Percentiles rank a stretch among this genome's conserved stretches.
phyloP scores from a whole-genome alignment of 257 asterid genomes.

The Solanum raphanifolium region DNA sequence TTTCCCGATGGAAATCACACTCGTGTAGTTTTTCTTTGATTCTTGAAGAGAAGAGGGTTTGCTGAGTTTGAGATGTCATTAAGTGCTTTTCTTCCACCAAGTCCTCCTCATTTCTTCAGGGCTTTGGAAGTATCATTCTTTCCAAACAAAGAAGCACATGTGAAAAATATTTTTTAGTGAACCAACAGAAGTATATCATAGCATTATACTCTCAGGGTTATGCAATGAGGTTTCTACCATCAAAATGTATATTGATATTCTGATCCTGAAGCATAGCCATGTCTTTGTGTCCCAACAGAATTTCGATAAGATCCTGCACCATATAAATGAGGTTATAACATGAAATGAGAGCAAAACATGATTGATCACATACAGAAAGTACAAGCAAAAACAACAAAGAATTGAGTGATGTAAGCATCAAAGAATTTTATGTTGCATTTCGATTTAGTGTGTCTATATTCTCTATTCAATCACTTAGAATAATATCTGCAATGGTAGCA shows the following conservation, averaged over 20 bases:
- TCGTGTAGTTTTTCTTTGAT: conserved; percentile 29
- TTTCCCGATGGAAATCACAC: conserved; percentile 33
- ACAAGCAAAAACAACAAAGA: not conserved
- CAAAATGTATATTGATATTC: conserved; percentile 47
- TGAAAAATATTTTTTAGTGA: not conserved
- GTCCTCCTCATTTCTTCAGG: conserved; percentile 35
- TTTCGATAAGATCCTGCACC: not conserved
- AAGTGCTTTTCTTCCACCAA: conserved; percentile 64
- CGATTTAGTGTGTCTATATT: not conserved
- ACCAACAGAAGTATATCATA: not conserved
- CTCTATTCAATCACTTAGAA: not conserved
- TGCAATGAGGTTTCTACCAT: conserved; percentile 24
- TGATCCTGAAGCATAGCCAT: conserved; percentile 85
- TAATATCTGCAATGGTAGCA: not conserved
- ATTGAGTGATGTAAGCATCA: not conserved
- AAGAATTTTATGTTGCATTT: not conserved
- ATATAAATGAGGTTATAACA: not conserved
- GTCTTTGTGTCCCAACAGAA: not conserved
- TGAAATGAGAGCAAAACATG: not conserved
- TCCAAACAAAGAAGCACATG: conserved; percentile 32
- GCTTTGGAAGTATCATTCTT: conserved; percentile 31
- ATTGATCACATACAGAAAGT: not conserved
- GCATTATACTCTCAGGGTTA: not conserved
- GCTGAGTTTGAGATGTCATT: conserved; percentile 84
- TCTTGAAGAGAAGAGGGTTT: conserved; percentile 34